Percentiles rank a stretch among this genome's conserved stretches.
These are phyloP conservation scores for Rauvolfia tetraphylla DNA, from an alignment of 257 asterid species.

Conservation along the genomic window DNA sequence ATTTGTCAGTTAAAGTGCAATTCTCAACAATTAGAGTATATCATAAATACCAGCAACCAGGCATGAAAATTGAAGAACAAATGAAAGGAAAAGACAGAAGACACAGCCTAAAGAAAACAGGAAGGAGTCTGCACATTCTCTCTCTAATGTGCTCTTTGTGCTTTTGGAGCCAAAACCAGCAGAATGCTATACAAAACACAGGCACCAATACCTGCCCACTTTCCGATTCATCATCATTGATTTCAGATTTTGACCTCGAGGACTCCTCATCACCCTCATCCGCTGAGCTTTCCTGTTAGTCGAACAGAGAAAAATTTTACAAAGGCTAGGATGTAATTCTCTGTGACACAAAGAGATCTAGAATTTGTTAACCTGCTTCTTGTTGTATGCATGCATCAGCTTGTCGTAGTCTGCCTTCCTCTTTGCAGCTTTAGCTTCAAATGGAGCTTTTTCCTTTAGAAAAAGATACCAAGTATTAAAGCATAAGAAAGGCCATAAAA, in stretches of 20 bases:
- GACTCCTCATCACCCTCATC: constrained; percentile 80
- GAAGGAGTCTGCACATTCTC: not conserved
- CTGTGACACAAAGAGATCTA: constrained; percentile 2
- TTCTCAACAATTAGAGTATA: not conserved
- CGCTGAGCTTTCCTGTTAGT: constrained; percentile 70
- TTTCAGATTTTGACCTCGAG: constrained; percentile 69
- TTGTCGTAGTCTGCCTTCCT: constrained; percentile 74
- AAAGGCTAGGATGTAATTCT: not conserved
- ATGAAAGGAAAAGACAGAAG: not conserved
- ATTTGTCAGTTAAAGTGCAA: not conserved
- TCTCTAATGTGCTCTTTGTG: not conserved
- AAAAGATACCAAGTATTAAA: constrained; percentile 7
- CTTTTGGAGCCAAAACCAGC: not conserved
- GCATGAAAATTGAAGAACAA: not conserved
- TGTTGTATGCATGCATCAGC: constrained; percentile 79
- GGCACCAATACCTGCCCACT: constrained; percentile 52
- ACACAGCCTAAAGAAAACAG: not conserved
- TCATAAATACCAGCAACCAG: not conserved
- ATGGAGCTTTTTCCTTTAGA: constrained; percentile 91
- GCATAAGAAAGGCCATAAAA: not conserved
- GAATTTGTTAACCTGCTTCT: constrained; percentile 54
- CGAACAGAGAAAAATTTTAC: constrained; percentile 10
- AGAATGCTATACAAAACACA: not conserved
- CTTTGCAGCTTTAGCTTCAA: constrained; percentile 92
- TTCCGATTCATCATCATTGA: constrained; percentile 54